phyloP scores from a whole-genome alignment of 1,284 basidiomycete genomes.

The Apiotrichum gracile region DNA sequence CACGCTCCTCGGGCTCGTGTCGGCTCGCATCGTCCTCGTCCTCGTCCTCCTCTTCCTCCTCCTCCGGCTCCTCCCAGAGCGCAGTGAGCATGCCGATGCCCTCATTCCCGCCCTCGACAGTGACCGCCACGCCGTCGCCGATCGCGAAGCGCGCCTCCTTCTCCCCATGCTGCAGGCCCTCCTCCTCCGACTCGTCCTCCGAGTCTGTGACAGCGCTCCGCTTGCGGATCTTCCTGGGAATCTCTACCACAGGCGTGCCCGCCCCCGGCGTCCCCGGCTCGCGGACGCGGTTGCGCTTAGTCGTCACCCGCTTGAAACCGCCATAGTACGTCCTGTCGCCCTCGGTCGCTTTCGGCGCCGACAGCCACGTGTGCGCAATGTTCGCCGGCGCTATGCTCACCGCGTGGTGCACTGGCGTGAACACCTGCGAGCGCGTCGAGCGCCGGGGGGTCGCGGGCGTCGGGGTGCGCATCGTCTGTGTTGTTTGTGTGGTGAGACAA shows the following conservation, averaged over 20 bases:
- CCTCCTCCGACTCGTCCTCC: neutral
- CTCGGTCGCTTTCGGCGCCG: conserved; percentile 4
- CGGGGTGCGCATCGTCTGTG: neutral
- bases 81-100: conserved; percentile 40
- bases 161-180: neutral
- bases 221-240: too few species aligned
- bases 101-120: conserved; percentile 37
- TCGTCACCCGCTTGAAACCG: neutral
- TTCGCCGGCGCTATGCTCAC: conserved; percentile 1
- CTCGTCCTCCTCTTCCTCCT: conserved; percentile 11
- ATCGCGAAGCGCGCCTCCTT: conserved; percentile 30
- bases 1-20: too few species aligned
- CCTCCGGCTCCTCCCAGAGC: conserved; percentile 38
- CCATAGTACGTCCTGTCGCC: neutral
- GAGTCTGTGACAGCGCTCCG: too few species aligned
- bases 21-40: conserved; percentile 7
- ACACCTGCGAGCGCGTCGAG: conserved; percentile 33
- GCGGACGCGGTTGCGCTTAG: neutral
- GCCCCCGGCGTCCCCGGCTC: neutral
- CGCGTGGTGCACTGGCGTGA: conserved; percentile 25
- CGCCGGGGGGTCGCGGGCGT: conserved; percentile 34
- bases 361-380: conserved; percentile 25
- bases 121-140: conserved; percentile 43
- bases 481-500: neutral
- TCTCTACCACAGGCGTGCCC: neutral